Percentiles rank a stretch among this genome's conserved stretches.
Conservation (phyloP, 441 rosid species). For the Jatropha multifida region DNA sequence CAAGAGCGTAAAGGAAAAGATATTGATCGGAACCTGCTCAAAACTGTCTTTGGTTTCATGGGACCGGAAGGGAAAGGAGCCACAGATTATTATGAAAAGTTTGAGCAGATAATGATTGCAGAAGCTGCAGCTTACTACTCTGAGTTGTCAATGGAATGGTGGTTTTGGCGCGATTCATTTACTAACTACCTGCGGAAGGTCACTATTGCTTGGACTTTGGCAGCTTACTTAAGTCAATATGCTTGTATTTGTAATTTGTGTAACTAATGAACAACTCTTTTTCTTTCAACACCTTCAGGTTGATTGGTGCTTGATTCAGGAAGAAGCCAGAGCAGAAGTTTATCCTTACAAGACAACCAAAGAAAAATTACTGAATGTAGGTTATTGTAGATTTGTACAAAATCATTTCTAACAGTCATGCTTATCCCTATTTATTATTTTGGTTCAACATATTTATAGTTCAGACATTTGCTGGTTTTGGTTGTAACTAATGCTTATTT, state of each 20-base stretch:
- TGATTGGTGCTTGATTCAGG: conserved; percentile 26
- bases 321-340: conserved; percentile 14
- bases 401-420: too few relatives aligned
- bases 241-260: neutral
- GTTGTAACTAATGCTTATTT: neutral
- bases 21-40: conserved; percentile 11
- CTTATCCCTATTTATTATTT: too few relatives aligned
- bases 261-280: neutral
- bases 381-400: neutral
- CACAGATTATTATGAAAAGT: conserved; percentile 13
- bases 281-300: conserved; percentile 2
- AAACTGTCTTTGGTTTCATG: neutral
- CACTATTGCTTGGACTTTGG: neutral
- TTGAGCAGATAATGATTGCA: conserved; percentile 20
- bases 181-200: conserved; percentile 18
- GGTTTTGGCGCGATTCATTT: conserved; percentile 17
- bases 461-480: too few relatives aligned
- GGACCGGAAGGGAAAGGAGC: neutral
- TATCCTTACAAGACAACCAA: conserved; percentile 4
- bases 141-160: conserved; percentile 18
- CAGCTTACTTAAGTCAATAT: neutral
- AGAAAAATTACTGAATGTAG: conserved; percentile 9
- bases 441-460: too few relatives aligned
- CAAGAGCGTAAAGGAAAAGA: conserved; percentile 18
- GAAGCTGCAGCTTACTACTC: conserved; percentile 23